phyloP scores from a whole-genome alignment of 192 early-diverging fungal genomes.

The Podila verticillata region DNA sequence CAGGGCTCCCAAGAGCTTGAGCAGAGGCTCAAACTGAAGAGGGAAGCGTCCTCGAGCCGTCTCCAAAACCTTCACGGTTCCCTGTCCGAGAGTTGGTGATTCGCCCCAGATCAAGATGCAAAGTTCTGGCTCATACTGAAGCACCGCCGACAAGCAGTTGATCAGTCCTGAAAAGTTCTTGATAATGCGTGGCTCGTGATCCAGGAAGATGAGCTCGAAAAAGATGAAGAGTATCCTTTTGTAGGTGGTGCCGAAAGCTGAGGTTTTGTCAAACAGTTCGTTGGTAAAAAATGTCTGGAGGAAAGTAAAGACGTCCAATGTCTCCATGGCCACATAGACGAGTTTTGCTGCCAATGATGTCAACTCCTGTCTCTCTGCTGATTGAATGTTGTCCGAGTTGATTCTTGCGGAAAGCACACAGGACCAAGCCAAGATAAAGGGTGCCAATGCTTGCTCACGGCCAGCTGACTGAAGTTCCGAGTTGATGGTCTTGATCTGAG shows the following conservation, averaged over 20 bases:
- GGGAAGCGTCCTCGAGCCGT: constrained; percentile 47
- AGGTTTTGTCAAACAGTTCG: constrained; percentile 23
- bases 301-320: constrained; percentile 23
- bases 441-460: constrained; percentile 33
- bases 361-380: constrained; percentile 5
- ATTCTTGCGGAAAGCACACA: constrained; percentile 39
- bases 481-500: constrained; percentile 40
- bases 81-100: constrained; percentile 22
- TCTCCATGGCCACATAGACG: constrained; percentile 28
- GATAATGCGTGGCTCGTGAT: constrained; percentile 21
- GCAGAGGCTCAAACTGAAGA: constrained; percentile 30
- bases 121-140: constrained; percentile 21
- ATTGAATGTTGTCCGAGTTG: not conserved
- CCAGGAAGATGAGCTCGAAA: constrained; percentile 28
- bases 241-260: constrained; percentile 16
- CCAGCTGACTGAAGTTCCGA: constrained; percentile 35
- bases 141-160: constrained; percentile 18
- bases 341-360: constrained; percentile 13
- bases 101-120: constrained; percentile 28
- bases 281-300: constrained; percentile 22
- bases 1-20: constrained; percentile 35
- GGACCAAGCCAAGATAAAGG: constrained; percentile 59
- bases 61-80: constrained; percentile 33
- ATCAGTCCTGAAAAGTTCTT: constrained; percentile 43
- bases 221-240: constrained; percentile 28